Base-by-base conservation (phyloP, 2,329 filamentous ascomycete species). In the Pyricularia grisea region DNA sequence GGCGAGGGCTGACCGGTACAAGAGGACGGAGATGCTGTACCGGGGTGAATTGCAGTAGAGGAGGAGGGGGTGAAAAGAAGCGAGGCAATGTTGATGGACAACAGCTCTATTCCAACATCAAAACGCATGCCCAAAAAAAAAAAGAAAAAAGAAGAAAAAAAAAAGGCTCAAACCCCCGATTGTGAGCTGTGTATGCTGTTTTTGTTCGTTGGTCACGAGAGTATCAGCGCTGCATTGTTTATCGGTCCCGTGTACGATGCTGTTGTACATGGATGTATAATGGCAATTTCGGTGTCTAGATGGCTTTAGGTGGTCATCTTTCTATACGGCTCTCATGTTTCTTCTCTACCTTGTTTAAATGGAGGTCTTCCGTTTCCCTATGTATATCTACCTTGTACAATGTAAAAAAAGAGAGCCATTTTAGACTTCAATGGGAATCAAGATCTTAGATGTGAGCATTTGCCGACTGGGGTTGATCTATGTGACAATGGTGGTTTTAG, bases 1-100 rank as follows among this genome's bases (percentile, higher is more conserved):
- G 75, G 88, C 88, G 14, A 78, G 83, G 69, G 83, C 85, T 73
- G 87, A 90, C 63, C 79, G 84, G 72, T 75, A 79, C 74, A 84
- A 83, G 79, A 81, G 88, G 72, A 81, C 80, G 71, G 79, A 80
- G 60, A 80, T 88, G 81, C 73, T 88, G 67, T 81, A 83, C 71
- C 78, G 79, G 30, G 84, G 85, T 61, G 80, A 85, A 76, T 73
- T 87, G 75, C 87, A 68, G 30, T 36, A 42, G 23, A 28, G 23
- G 60, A 36, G 33, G 33, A 33, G 9, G 31, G 9, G 31, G 2
- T 11, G 12, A 20, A n/a, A 50, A 50, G 42, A 50, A 50, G 6
- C 5, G 42, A 2, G 20, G 42, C 42, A n/a, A n/a, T n/a, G 42
- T 50, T n/a, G 17, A n/a, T 50, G 17, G 42, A n/a, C n/a, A 17